Base-by-base conservation (phyloP, 2,329 filamentous ascomycete genomes). In the Fusarium bulbicola region DNA sequence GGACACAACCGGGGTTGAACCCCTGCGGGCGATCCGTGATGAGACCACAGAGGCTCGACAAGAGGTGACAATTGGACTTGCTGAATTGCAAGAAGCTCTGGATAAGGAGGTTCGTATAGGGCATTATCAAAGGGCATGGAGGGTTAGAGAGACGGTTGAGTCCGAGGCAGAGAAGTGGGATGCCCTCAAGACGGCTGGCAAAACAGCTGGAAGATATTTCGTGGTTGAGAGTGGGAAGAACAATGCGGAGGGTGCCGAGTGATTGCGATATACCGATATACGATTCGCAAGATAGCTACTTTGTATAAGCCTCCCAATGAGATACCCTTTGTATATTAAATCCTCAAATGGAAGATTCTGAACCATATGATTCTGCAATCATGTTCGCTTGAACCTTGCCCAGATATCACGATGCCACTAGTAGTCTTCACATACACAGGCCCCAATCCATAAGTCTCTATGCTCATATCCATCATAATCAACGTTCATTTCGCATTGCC, bases 21-120 rank as follows among this genome's bases (percentile, higher is more conserved):
- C 96, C 0, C 83, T 99, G 47, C 87, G 89, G 57, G 92, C 92
- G 49, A 92, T 98, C 64, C 90, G 94, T 59, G 95, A 98, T 80
- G 95, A 96, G 84, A 93, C 93, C 3, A 79, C 83, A 42, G 89
- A 90, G 70, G 86, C 87, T 50, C 90, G 90, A 12, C 80, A 82
- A 52, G 90, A 91, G 73, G 84, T 86, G 60, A 89, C 89, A 9
- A 85, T 95, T 57, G 87, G 86, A 0, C 73, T 93, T 52, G 85
- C 87, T 20, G 85, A 87, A 20, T 80, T 95, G 42, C 82, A 84
- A 67, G 85, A 86, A 9, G 87, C 87, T 0, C 81, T 95, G 46
- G 84, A 79, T 1, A 82, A 85, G 43, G 93, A 96, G 83, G 86
- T 88, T 50, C 81, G 86, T 3, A 84, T 89, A 43, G 93, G 93